These are phyloP conservation scores for Apophysomyces sp. DNA, from an alignment of 371 early-diverging fungal genomes.

Conservation along the genomic window DNA sequence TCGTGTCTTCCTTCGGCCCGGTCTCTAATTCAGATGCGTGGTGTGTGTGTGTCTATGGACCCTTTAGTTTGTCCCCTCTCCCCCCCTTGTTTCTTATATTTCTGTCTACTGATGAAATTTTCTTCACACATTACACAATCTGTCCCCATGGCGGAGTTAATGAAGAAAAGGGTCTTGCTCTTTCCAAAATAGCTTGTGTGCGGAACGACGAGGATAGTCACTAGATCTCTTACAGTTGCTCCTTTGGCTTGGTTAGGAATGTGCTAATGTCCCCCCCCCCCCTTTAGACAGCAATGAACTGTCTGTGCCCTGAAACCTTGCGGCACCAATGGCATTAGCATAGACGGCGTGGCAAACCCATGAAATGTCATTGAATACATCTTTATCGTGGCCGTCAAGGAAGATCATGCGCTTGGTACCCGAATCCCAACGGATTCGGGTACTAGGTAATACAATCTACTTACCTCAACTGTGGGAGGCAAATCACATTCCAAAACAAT, in stretches of 20 bases:
- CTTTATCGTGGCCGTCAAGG: background rate
- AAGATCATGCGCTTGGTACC: background rate
- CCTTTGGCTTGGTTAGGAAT: too few species aligned
- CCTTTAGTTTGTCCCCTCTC: too few species aligned
- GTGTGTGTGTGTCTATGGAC: too few species aligned
- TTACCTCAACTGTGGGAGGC: background rate
- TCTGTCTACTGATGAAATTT: background rate
- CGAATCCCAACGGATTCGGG: background rate
- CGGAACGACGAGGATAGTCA: background rate
- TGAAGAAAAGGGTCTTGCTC: background rate
- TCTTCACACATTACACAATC: background rate
- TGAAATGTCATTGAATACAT: too few species aligned
- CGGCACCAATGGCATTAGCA: too few species aligned
- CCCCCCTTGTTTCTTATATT: background rate
- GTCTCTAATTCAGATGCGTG: too few species aligned
- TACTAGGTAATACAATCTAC: constrained; percentile 1
- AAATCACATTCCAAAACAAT: background rate
- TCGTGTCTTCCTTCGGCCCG: too few species aligned
- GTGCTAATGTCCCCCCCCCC: too few species aligned
- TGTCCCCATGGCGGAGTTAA: background rate
- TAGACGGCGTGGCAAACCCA: too few species aligned
- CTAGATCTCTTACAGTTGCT: too few species aligned
- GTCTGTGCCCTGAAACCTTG: too few species aligned
- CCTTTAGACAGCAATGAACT: too few species aligned
- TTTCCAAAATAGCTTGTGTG: background rate